These are phyloP conservation scores for Cladobotryum mycophilum DNA, from an alignment of 2,329 filamentous ascomycete genomes.

Conservation along the genomic window DNA sequence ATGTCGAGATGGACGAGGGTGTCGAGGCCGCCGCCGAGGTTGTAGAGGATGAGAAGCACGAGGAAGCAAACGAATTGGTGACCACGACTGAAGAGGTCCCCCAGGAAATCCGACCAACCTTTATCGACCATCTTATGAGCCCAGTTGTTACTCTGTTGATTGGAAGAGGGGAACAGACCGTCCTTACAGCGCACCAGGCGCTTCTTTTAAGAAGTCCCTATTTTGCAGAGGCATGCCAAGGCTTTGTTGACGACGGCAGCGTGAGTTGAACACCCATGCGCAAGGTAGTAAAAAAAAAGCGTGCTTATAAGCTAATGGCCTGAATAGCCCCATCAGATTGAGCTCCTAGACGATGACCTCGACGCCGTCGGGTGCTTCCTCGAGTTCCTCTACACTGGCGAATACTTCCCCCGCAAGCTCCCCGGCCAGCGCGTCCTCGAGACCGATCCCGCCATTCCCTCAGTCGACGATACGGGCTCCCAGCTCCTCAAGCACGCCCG, in stretches of 20 bases:
- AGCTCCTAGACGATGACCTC: constrained; percentile 44
- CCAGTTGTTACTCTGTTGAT: constrained; percentile 64
- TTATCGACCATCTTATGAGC: constrained; percentile 58
- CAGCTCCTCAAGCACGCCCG: constrained; percentile 84
- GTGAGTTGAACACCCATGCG: constrained; percentile 37
- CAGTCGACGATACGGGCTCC: constrained; percentile 68
- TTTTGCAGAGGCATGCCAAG: constrained; percentile 57
- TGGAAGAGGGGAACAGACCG: constrained; percentile 54
- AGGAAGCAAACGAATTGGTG: constrained; percentile 30
- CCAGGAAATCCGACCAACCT: constrained; percentile 35
- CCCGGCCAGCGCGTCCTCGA: constrained; percentile 62
- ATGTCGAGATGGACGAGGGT: constrained; percentile 35
- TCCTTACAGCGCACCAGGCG: constrained; percentile 73
- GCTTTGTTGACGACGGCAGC: constrained; percentile 54
- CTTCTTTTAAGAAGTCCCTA: constrained; percentile 69
- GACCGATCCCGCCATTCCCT: constrained; percentile 56
- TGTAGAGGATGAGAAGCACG: constrained; percentile 24
- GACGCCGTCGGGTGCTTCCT: constrained; percentile 34
- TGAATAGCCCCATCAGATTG: constrained; percentile 55
- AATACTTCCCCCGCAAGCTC: constrained; percentile 66
- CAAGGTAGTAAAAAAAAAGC: too few species aligned
- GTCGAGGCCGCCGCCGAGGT: constrained; percentile 23
- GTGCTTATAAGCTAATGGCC: background rate
- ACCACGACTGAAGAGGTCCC: constrained; percentile 31
- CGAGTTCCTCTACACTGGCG: constrained; percentile 36